phyloP scores from a whole-genome alignment of 257 asterid genomes.

The Nicotiana tabacum region DNA sequence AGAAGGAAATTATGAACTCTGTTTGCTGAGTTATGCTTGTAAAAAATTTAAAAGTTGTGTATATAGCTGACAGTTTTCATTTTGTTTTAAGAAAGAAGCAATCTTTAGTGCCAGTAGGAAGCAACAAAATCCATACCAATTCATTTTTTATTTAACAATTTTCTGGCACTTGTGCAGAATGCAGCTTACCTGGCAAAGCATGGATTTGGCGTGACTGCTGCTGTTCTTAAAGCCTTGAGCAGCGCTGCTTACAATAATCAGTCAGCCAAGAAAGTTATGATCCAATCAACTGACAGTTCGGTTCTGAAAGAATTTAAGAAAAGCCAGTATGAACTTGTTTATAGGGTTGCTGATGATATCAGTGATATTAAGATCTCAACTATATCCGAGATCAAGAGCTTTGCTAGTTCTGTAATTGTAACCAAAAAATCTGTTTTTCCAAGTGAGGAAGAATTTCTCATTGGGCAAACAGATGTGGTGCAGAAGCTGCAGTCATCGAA shows the following conservation, averaged over 20 bases:
- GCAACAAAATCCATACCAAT: neutral
- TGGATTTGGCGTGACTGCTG: slow-evolving; percentile 58
- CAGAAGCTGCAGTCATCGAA: slow-evolving; percentile 43
- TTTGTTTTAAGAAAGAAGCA: neutral
- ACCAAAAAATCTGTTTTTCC: slow-evolving; percentile 56
- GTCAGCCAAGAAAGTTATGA: slow-evolving; percentile 54
- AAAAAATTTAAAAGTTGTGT: neutral
- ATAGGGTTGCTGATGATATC: slow-evolving; percentile 42
- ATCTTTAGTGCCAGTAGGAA: neutral
- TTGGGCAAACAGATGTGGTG: slow-evolving; percentile 40
- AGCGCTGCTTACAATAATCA: slow-evolving; percentile 43
- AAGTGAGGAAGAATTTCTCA: slow-evolving; percentile 20
- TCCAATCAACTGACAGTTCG: slow-evolving; percentile 58
- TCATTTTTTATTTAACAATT: neutral
- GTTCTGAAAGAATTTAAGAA: slow-evolving; percentile 46
- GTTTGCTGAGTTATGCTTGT: neutral
- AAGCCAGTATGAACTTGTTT: slow-evolving; percentile 55
- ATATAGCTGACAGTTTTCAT: neutral
- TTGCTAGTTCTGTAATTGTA: slow-evolving; percentile 62
- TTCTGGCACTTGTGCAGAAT: slow-evolving; percentile 40
- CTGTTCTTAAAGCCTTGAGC: slow-evolving; percentile 51
- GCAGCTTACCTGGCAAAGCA: slow-evolving; percentile 66
- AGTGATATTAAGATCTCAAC: slow-evolving; percentile 57
- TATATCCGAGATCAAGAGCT: slow-evolving; percentile 44
- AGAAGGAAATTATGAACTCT: neutral